These are phyloP conservation scores for Zygosaccharomyces pseudobailii DNA, from an alignment of 1,139 yeast genomes.

Conservation along the genomic window DNA sequence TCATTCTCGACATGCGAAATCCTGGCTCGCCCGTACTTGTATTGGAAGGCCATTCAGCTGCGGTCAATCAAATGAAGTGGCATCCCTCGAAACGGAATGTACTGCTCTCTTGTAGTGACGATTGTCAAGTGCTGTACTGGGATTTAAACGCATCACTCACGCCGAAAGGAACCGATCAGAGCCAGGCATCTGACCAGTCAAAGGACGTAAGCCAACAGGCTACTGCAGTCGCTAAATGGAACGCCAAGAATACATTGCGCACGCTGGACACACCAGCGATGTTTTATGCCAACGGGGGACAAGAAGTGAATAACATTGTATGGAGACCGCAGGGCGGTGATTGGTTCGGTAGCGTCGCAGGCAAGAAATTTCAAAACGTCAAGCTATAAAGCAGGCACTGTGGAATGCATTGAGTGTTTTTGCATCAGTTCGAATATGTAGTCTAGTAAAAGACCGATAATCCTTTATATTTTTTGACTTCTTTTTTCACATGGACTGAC, in stretches of 20 bases:
- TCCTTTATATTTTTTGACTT: not conserved
- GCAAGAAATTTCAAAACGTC: constrained; percentile 76
- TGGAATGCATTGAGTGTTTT: not conserved
- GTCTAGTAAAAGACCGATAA: not conserved
- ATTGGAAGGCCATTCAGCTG: constrained; percentile 61
- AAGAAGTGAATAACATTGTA: constrained; percentile 63
- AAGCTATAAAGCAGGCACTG: constrained; percentile 29
- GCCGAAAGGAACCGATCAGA: constrained; percentile 3
- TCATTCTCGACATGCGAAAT: constrained; percentile 76
- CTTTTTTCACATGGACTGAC: not conserved
- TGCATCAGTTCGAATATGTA: not conserved
- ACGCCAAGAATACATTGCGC: constrained; percentile 12
- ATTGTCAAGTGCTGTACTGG: constrained; percentile 86
- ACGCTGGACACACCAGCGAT: constrained; percentile 24
- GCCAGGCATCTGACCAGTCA: constrained; percentile 13
- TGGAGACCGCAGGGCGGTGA: constrained; percentile 64
- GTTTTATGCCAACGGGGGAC: constrained; percentile 25
- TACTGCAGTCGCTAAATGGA: constrained; percentile 10
- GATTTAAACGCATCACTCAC: constrained; percentile 44
- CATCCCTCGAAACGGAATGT: constrained; percentile 65
- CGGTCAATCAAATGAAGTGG: constrained; percentile 77
- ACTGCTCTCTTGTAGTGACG: constrained; percentile 79
- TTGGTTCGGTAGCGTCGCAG: constrained; percentile 79
- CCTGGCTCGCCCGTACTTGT: constrained; percentile 77
- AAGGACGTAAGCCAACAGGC: not conserved